Evolutionary conservation across 805 yeast genomes (phyloP).

Genomic region (Wickerhamomyces queroliae): DNA sequence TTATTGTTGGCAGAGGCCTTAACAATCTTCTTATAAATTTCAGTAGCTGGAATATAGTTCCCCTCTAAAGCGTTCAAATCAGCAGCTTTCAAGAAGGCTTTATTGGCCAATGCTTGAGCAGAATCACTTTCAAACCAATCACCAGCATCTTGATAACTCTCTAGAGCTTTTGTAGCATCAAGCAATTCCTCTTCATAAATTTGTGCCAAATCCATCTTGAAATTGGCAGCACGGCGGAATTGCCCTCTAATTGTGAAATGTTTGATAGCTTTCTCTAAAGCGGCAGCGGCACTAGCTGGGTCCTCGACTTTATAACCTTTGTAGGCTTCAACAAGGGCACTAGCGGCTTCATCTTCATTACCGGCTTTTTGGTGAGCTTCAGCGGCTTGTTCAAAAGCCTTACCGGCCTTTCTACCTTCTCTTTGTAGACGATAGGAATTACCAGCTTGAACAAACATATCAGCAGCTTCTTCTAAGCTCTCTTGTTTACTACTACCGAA

Average conservation of each 20-base stretch:
- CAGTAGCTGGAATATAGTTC: constrained; percentile 71
- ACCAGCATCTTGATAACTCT: constrained; percentile 86
- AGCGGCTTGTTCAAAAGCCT: constrained; percentile 82
- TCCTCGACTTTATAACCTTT: constrained; percentile 75
- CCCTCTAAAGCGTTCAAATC: constrained; percentile 76
- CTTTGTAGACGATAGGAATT: constrained; percentile 76
- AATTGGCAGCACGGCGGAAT: constrained; percentile 94
- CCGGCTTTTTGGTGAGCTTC: constrained; percentile 68
- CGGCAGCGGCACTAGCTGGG: constrained; percentile 71
- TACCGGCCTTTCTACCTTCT: constrained; percentile 71
- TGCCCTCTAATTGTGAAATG: constrained; percentile 88
- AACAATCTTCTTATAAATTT: constrained; percentile 72
- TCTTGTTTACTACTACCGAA: constrained; percentile 59
- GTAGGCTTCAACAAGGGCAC: constrained; percentile 83
- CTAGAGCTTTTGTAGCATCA: constrained; percentile 64
- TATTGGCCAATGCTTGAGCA: constrained; percentile 85
- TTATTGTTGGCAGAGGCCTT: constrained; percentile 68
- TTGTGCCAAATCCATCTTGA: constrained; percentile 85
- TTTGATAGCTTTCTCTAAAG: constrained; percentile 70
- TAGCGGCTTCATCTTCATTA: constrained; percentile 86
- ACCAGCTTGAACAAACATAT: constrained; percentile 89
- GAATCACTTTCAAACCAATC: constrained; percentile 95
- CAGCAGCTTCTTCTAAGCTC: constrained; percentile 88
- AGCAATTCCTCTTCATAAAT: constrained; percentile 72
- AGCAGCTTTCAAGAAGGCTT: constrained; percentile 84